Evolutionary conservation across 768 basidiomycete genomes (phyloP), one percentile per base, ranked within the genome.

Genomic region (Podaxis sp.): DNA sequence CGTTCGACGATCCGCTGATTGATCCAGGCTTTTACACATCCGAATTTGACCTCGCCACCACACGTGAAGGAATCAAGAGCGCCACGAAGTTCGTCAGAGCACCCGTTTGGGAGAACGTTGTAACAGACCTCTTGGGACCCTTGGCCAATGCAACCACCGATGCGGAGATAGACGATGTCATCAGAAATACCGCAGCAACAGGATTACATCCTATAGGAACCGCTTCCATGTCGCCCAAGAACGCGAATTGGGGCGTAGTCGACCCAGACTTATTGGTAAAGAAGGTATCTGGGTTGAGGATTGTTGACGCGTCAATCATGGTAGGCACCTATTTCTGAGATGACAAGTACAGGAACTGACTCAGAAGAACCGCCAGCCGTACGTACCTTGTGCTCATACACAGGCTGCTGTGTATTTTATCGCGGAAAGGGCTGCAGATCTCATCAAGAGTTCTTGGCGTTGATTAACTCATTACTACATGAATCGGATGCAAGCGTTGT

Each of bases 201-300:
- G 57, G 71, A 4, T 68, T 64, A 40, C 78, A 79, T 67, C 71
- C 72, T 3, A 69, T 72, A 12, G 71, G 74, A 3, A 76, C 75
- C 1, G 74, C 76, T 3, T 65, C 65, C 6, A 76, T 79, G 74
- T 74, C 74, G 3, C 65, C 71, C 0, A 59, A 59, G 24, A 59
- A 63, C n/a, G 71, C 74, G 0, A 42, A 61, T 4, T 70, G 53
- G 13, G 79, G 77, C 2, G 79, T 78, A 12, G 73, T 79, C 3
- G 72, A 78, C 64, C 73, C 78, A 12, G 71, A 78, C 64, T 65
- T 80, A 40, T 64, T 54, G 38, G 74, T 80, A 1, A 79, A 80
- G 64, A 72, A 73, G 1, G 69, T 72, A 1, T 44, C 46, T 7
- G 78, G 75, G 7, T 60, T 80, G 57, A 69, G 79, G 4, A 66